Conservation (phyloP, 768 basidiomycete genomes). For the Auriculariales sp. region DNA sequence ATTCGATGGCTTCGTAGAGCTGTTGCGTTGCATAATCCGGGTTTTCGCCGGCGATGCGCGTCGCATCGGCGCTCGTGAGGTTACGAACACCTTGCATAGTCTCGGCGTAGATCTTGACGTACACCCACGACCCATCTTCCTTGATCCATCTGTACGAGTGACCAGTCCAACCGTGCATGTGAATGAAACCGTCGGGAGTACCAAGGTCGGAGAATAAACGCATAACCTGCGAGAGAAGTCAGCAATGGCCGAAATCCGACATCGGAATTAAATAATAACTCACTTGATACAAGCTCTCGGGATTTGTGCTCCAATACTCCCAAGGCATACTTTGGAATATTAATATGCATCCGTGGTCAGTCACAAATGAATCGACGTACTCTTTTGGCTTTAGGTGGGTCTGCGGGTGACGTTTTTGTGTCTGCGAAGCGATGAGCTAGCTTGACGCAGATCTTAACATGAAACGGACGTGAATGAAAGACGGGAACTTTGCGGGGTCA, state of each 20-base stretch:
- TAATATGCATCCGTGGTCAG: not conserved
- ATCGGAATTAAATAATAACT: not conserved
- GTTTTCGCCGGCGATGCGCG: conserved; percentile 18
- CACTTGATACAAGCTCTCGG: conserved; percentile 26
- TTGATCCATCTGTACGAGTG: conserved; percentile 36
- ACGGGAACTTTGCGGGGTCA: conserved; percentile 33
- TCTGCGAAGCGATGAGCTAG: conserved; percentile 11
- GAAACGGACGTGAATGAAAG: conserved; percentile 19
- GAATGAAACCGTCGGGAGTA: conserved; percentile 11
- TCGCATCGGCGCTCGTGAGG: conserved; percentile 22
- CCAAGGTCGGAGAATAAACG: conserved; percentile 40
- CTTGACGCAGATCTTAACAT: not conserved
- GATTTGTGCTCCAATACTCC: conserved; percentile 35
- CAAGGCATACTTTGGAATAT: conserved; percentile 17
- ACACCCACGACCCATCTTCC: conserved; percentile 32
- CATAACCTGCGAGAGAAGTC: conserved; percentile 21
- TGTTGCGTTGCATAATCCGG: conserved; percentile 42
- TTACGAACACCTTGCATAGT: conserved; percentile 17
- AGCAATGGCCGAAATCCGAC: too few species aligned
- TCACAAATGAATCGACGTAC: too few species aligned
- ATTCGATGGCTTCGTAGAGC: conserved; percentile 39
- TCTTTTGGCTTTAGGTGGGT: conserved; percentile 29
- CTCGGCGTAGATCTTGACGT: conserved; percentile 32
- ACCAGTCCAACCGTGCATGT: conserved; percentile 36
- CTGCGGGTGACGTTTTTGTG: conserved; percentile 34